Evolutionary conservation across 2,329 filamentous ascomycete species (phyloP).

Genomic region (Immersiporthe knoxdaviesiana): DNA sequence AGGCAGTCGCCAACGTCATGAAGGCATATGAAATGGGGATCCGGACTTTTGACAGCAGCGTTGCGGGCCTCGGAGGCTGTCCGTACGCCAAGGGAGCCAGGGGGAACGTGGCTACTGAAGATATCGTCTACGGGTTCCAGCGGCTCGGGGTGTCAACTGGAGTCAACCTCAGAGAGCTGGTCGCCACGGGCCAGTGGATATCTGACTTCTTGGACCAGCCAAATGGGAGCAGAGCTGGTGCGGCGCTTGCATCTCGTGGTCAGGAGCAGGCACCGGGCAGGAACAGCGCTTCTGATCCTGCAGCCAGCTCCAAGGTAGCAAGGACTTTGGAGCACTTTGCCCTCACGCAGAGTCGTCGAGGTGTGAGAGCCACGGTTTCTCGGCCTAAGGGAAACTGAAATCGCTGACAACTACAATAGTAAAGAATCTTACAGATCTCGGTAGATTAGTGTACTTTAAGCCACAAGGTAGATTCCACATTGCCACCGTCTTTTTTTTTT

Average conservation of each 20-base stretch:
- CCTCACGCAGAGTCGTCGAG: background rate
- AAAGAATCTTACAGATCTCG: background rate
- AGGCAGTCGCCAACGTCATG: constrained; percentile 68
- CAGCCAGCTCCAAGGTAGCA: background rate
- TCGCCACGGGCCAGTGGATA: background rate
- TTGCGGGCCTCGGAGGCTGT: constrained; percentile 69
- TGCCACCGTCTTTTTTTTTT: background rate
- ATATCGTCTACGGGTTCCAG: constrained; percentile 1
- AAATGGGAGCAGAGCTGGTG: constrained; percentile 7
- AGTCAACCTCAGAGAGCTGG: constrained; percentile 1
- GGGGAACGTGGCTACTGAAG: constrained; percentile 1
- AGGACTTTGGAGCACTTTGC: background rate
- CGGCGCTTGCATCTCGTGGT: background rate
- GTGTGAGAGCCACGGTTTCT: background rate
- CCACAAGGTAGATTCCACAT: background rate
- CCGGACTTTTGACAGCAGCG: constrained; percentile 67
- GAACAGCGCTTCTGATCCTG: background rate
- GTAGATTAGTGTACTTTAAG: background rate
- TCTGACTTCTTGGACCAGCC: background rate
- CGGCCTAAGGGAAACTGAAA: background rate
- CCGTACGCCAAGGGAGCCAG: constrained; percentile 71
- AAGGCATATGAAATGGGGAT: constrained; percentile 66
- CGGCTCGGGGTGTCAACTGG: background rate
- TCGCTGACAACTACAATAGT: background rate
- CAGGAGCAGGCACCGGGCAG: background rate